A percentile compares a stretch with the other conserved stretches of the same genome.
These are phyloP conservation scores for Calycina marina DNA, from an alignment of 2,329 filamentous ascomycete species.

Conservation along the genomic window DNA sequence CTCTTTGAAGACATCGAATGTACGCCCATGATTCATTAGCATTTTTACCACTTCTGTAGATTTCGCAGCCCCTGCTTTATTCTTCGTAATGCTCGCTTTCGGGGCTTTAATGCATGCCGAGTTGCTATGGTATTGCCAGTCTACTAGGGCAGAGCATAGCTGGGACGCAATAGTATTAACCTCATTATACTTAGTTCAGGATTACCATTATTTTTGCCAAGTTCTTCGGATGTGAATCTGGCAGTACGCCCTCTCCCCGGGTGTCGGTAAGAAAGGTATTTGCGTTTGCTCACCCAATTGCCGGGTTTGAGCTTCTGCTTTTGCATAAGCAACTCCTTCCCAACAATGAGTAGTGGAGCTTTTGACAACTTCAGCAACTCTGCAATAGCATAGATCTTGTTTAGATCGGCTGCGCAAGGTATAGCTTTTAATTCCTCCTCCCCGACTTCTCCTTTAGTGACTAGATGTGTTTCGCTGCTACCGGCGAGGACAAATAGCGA, in stretches of 20 bases:
- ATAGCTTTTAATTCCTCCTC: conserved; percentile 39
- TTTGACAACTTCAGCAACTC: conserved; percentile 31
- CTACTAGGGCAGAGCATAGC: conserved; percentile 26
- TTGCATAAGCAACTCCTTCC: conserved; percentile 38
- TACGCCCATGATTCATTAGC: conserved; percentile 34
- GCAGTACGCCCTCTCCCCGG: conserved; percentile 42
- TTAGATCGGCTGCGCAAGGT: conserved; percentile 31
- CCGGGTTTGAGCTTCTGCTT: conserved; percentile 31
- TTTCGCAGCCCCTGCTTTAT: conserved; percentile 29
- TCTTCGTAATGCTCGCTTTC: conserved; percentile 27
- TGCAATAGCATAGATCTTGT: conserved; percentile 27
- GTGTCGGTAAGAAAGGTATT: conserved; percentile 40
- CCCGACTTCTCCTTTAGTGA: conserved; percentile 40
- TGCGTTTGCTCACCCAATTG: conserved; percentile 30
- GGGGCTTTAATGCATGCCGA: conserved; percentile 24
- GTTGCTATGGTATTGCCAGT: conserved; percentile 29
- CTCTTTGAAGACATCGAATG: conserved; percentile 36
- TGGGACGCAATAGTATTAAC: conserved; percentile 33
- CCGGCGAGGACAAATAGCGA: conserved; percentile 39
- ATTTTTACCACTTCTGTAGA: conserved; percentile 26
- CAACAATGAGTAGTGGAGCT: conserved; percentile 36
- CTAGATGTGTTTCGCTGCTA: conserved; percentile 34
- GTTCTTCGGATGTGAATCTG: conserved; percentile 40
- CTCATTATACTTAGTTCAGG: conserved; percentile 34
- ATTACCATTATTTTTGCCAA: conserved; percentile 34